These are phyloP conservation scores for Exserohilum turcica DNA, from an alignment of 2,329 filamentous ascomycete species.

Conservation along the genomic window DNA sequence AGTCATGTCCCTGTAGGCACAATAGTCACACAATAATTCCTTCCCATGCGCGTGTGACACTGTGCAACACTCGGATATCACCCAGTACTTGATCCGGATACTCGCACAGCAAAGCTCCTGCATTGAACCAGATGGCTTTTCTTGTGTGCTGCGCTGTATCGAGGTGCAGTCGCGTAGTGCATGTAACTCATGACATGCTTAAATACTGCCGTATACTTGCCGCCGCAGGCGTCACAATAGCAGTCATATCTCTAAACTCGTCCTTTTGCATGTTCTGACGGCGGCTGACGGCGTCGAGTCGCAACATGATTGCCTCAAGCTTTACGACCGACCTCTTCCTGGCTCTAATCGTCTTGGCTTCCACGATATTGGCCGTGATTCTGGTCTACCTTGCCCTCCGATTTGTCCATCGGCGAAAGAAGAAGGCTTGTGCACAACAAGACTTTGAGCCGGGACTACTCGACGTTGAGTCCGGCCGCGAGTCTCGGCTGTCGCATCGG, in stretches of 20 bases:
- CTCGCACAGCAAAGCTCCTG: neutral
- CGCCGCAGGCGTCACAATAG: conserved; percentile 9
- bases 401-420: conserved; percentile 11
- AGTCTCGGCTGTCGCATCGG: conserved; percentile 9
- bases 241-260: neutral
- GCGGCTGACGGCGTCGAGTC: neutral
- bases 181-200: conserved; percentile 1
- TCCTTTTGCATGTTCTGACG: neutral
- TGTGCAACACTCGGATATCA: neutral
- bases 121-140: neutral
- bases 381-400: conserved; percentile 21
- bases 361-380: conserved; percentile 19
- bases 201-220: conserved; percentile 17
- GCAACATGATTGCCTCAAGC: conserved; percentile 4
- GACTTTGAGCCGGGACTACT: neutral
- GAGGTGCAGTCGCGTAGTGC: neutral
- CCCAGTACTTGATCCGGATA: conserved; percentile 1
- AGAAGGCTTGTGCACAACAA: neutral
- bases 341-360: conserved; percentile 20
- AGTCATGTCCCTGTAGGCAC: conserved; percentile 5
- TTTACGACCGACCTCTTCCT: conserved; percentile 15
- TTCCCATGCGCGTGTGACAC: conserved; percentile 5
- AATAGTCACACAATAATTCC: conserved; percentile 1
- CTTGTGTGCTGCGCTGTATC: neutral
- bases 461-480: conserved; percentile 5